Evolutionary conservation across 306 rosid species (phyloP), one percentile per base, ranked within the genome.

Genomic region (Castanopsis chinensis): DNA sequence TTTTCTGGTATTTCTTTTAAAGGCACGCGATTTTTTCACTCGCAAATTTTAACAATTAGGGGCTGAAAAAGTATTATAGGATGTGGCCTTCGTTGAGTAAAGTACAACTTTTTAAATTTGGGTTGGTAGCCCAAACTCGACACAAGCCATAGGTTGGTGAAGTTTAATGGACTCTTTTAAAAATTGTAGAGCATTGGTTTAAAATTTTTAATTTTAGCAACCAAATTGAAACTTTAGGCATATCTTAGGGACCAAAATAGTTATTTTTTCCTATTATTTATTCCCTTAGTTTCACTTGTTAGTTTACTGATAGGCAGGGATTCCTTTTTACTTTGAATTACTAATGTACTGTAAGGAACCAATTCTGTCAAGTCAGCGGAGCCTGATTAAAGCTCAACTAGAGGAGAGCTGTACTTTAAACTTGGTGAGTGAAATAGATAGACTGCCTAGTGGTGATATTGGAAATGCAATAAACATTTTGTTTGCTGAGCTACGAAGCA

Each of bases 301-400:
- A 1, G 21, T 60, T 23, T 12, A 17, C 28, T 63, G 28, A 15
- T 63, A 28, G 43, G 37, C 15, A 63, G 19, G 4, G 8, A 63
- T 27, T 81, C 76, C 69, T 13, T 82, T 83, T 76, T 25, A 25
- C 27, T 25, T 25, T 25, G 27, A 56, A 43, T 14, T 59, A 20
- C 18, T 53, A 2, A 17, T 45, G 69, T 35, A 45, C 45, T 67
- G 52, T 35, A 80, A 88, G 98, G 78, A 79, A 85, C 76, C 71
- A 88, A 86, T 56, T 76, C 85, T 72, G 27, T 64, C 73, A 53
- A 65, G 74, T 58, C 59, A 43, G 68, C 41, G 51, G 88, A 77
- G 77, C 75, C 83, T 54, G 88, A 84, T 85, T 77, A 76, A 73
- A 71, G 78, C 81, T 85, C 83, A 80, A 80, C 76, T 51, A 55